A percentile compares a stretch with the other conserved stretches of the same genome.
phyloP scores from a whole-genome alignment of 192 early-diverging fungal genomes.

The Chytriomyces hyalinus region DNA sequence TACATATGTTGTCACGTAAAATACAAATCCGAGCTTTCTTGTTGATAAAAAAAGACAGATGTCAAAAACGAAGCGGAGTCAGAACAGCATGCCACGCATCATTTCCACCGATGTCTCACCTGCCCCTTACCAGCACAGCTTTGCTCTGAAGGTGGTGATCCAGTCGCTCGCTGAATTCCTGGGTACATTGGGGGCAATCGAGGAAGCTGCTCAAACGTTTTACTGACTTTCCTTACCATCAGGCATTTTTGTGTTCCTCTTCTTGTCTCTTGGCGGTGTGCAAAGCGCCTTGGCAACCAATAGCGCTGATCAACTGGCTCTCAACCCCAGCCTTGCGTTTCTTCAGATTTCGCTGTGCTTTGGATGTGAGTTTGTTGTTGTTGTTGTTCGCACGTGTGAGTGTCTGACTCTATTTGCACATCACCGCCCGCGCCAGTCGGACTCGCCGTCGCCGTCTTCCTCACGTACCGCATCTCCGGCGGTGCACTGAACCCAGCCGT shows the following conservation, averaged over 20 bases:
- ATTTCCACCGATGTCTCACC: too few relatives aligned
- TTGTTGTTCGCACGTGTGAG: too few relatives aligned
- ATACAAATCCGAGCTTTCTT: too few relatives aligned
- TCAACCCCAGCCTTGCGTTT: slow-evolving; percentile 19
- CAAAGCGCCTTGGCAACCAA: slow-evolving; percentile 33
- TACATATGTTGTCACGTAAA: too few relatives aligned
- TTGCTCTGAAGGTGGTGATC: neutral
- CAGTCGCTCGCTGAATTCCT: slow-evolving; percentile 29
- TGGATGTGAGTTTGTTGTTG: slow-evolving; percentile 45
- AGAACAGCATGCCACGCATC: too few relatives aligned
- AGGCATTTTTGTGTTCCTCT: slow-evolving; percentile 45
- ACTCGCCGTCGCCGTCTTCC: slow-evolving; percentile 50
- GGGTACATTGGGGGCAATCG: neutral
- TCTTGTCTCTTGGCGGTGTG: slow-evolving; percentile 34
- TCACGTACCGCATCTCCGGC: slow-evolving; percentile 62
- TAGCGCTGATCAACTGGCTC: neutral
- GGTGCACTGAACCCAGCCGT: slow-evolving; percentile 72
- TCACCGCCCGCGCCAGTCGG: neutral
- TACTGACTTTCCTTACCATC: slow-evolving; percentile 7
- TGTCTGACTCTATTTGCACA: neutral
- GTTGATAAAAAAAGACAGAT: too few relatives aligned
- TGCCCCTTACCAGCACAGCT: neutral
- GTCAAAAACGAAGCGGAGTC: too few relatives aligned
- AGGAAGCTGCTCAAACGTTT: neutral
- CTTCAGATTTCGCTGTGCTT: slow-evolving; percentile 43